Evolutionary conservation across 2,329 filamentous ascomycete species (phyloP).

Genomic region (Trematosphaeria pertusa): DNA sequence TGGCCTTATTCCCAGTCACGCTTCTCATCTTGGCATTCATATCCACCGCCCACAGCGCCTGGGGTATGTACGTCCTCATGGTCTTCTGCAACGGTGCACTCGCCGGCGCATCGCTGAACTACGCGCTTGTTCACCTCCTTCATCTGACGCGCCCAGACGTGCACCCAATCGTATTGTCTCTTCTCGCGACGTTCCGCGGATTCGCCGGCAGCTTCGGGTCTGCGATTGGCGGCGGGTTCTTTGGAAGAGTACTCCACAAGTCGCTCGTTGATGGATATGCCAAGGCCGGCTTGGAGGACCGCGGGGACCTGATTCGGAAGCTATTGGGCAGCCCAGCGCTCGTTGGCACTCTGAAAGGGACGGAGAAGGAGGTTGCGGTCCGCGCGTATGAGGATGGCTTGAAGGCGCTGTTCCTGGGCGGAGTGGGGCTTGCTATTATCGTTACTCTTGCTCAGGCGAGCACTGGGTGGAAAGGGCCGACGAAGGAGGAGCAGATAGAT

Average conservation of each 20-base stretch:
- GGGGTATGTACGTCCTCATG: slow-evolving; percentile 62
- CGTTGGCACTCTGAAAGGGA: slow-evolving; percentile 57
- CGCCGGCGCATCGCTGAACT: slow-evolving; percentile 78
- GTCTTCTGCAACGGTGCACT: slow-evolving; percentile 75
- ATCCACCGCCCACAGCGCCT: slow-evolving; percentile 60
- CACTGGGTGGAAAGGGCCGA: slow-evolving; percentile 61
- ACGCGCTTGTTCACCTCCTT: slow-evolving; percentile 79
- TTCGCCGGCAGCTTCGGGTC: slow-evolving; percentile 84
- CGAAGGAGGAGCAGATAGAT: slow-evolving; percentile 21
- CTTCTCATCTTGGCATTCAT: slow-evolving; percentile 64
- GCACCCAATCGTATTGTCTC: slow-evolving; percentile 77
- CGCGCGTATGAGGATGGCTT: slow-evolving; percentile 62
- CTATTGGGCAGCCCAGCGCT: slow-evolving; percentile 66
- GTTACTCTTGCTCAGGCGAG: slow-evolving; percentile 63
- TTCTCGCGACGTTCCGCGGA: slow-evolving; percentile 80
- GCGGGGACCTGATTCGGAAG: slow-evolving; percentile 58
- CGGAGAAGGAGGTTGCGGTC: slow-evolving; percentile 60
- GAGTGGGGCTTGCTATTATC: slow-evolving; percentile 56
- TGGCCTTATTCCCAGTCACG: slow-evolving; percentile 67
- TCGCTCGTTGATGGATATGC: slow-evolving; percentile 66
- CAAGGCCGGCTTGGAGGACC: slow-evolving; percentile 47
- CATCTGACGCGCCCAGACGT: slow-evolving; percentile 71
- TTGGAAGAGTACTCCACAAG: slow-evolving; percentile 66
- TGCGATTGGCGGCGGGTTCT: slow-evolving; percentile 79
- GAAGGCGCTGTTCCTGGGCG: slow-evolving; percentile 60